Evolutionary conservation across 352 stramenopile genomes (phyloP).

Genomic region (Phytophthora cryptogea): DNA sequence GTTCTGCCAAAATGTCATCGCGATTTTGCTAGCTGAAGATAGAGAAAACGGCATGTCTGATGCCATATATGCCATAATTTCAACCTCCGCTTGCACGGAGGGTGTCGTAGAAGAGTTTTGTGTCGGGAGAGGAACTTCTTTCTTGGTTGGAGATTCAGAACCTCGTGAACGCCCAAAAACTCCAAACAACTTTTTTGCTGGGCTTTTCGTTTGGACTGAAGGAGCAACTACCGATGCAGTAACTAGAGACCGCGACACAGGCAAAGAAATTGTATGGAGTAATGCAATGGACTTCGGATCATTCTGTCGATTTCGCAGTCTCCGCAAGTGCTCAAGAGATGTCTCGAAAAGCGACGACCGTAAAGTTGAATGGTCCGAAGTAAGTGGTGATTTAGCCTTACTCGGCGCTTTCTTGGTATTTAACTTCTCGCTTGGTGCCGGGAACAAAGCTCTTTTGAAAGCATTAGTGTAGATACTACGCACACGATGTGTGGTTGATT

Average conservation of each 20-base stretch:
- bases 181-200: conserved; percentile 28
- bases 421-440: conserved; percentile 3
- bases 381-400: conserved; percentile 3
- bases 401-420: conserved; percentile 9
- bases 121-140: neutral
- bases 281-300: conserved; percentile 6
- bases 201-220: conserved; percentile 9
- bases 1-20: conserved; percentile 39
- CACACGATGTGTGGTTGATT: conserved; percentile 28
- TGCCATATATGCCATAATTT: conserved; percentile 10
- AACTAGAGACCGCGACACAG: conserved; percentile 3
- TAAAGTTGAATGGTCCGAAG: conserved; percentile 4
- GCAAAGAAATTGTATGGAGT: conserved; percentile 17
- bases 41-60: neutral
- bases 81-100: neutral
- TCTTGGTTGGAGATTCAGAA: neutral
- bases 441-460: conserved; percentile 33
- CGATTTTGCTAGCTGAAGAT: neutral
- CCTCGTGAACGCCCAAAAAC: conserved; percentile 14
- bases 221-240: neutral
- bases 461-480: conserved; percentile 14
- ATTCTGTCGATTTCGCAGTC: conserved; percentile 12
- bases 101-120: neutral
- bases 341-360: conserved; percentile 31
- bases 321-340: conserved; percentile 24